Conservation (phyloP, 2,329 filamentous ascomycete genomes). For the Paecilomyces fulvus region DNA sequence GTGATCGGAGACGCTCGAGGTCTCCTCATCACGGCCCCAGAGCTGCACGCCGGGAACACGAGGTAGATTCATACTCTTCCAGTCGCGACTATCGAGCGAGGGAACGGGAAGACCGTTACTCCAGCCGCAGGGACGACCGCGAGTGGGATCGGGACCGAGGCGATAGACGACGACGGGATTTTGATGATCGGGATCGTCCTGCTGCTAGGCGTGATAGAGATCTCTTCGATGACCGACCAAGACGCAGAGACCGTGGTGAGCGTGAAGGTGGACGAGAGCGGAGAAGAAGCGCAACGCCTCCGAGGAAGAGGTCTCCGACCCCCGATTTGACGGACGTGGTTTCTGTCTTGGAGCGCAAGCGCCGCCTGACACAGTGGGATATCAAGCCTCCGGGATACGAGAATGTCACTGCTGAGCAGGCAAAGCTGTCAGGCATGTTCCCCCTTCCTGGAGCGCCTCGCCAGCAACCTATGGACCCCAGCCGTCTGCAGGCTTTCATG, state of each 20-base stretch:
- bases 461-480: conserved; percentile 91
- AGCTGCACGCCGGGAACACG: conserved; percentile 60
- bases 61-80: conserved; percentile 80
- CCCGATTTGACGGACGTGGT: conserved; percentile 83
- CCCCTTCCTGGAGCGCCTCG: conserved; percentile 89
- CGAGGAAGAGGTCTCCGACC: conserved; percentile 89
- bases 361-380: conserved; percentile 96
- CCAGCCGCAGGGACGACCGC: conserved; percentile 62
- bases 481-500: conserved; percentile 90
- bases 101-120: conserved; percentile 88
- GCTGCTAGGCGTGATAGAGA: conserved; percentile 52
- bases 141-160: conserved; percentile 68
- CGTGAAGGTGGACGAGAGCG: conserved; percentile 44
- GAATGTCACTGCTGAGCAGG: conserved; percentile 95
- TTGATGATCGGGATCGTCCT: conserved; percentile 57
- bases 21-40: conserved; percentile 70
- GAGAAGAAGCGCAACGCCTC: conserved; percentile 68
- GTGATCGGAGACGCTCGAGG: conserved; percentile 69
- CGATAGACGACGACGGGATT: conserved; percentile 49
- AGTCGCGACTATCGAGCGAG: conserved; percentile 88
- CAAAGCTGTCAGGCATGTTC: conserved; percentile 98
- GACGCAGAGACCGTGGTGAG: conserved; percentile 28
- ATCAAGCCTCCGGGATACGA: conserved; percentile 98
- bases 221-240: conserved; percentile 54
- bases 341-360: conserved; percentile 76